These are phyloP conservation scores for Coemansia sp. DNA, from an alignment of 192 early-diverging fungal genomes.

Conservation along the genomic window DNA sequence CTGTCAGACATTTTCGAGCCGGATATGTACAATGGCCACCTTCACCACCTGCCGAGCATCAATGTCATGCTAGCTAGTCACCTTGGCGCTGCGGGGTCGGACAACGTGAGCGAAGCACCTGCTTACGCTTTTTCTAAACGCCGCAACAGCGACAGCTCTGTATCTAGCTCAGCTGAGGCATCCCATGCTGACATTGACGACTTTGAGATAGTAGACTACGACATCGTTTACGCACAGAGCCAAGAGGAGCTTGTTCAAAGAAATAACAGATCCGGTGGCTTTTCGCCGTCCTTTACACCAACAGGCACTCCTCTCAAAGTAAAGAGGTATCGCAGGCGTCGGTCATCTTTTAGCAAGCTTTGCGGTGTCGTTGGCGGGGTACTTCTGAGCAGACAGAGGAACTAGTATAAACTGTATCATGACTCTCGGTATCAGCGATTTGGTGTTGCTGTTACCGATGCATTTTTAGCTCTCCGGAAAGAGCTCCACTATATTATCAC, in stretches of 20 bases:
- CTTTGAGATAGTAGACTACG: constrained; percentile 12
- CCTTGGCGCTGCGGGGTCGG: neutral
- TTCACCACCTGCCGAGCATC: constrained; percentile 23
- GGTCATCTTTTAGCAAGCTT: constrained; percentile 18
- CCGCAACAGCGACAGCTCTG: constrained; percentile 16
- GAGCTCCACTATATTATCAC: neutral
- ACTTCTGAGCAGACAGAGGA: constrained; percentile 3
- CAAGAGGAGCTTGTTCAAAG: constrained; percentile 16
- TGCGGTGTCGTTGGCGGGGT: constrained; percentile 13
- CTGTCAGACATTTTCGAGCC: constrained; percentile 45
- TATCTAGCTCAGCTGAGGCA: constrained; percentile 1
- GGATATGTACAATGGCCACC: constrained; percentile 15
- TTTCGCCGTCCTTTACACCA: constrained; percentile 1
- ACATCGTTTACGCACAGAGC: constrained; percentile 20
- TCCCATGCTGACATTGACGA: constrained; percentile 13
- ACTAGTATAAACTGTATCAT: neutral
- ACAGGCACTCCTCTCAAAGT: neutral
- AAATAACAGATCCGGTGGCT: neutral
- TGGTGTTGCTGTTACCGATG: neutral
- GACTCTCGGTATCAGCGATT: neutral
- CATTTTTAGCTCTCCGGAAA: neutral
- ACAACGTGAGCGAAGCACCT: neutral
- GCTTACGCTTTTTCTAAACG: constrained; percentile 3
- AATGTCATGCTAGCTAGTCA: constrained; percentile 20
- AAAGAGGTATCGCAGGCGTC: constrained; percentile 10